Evolutionary conservation across 768 basidiomycete species (phyloP), one percentile per base, ranked within the genome.

Genomic region (Floccularia luteovirens): DNA sequence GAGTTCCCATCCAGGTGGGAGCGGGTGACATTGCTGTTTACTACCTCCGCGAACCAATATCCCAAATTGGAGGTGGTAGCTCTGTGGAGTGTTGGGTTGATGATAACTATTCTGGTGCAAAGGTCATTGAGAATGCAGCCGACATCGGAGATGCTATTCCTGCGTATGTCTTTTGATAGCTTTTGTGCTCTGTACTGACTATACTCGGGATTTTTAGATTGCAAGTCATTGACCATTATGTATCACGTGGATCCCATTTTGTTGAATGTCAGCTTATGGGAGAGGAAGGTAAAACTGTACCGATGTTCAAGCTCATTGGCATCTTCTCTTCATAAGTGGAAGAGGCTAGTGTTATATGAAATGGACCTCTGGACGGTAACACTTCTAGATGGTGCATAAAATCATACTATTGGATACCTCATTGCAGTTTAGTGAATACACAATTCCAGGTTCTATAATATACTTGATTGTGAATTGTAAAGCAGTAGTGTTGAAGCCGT

Each of bases 41-140:
- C 62, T 96, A 81, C 60, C 44, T 97, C 23, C 75, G 75, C 56
- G 90, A 91, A 45, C 82, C 89, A 8, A 62, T 69, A 36, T 53
- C 51, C 19, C 56, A 64, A 13, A 67, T 77, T 24, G 79, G 75
- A 4, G 66, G 75, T 44, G 84, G 88, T 23, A 80, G 81, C 49
- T 70, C 74, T 38, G 68, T 93, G 3, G 77, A 87, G 51, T 98
- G 96, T 58, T 98, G 94, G 94, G 96, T 99, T 23, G 96, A 99
- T 58, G 93, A 99, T 58, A 99, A 99, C 56, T 76, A 80, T 47
- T 61, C 51, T 0, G 94, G 96, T 3, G 82, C 79, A 21, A 77
- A 76, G 44, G 70, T 79, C 30, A 69, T 97, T 42, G 77, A 80
- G 58, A 93, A 97, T 53, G 77, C 77, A 1, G 88, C 70, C 3